Base-by-base conservation (phyloP, 108 stramenopile species). In the Aurantiochytrium sp. region DNA sequence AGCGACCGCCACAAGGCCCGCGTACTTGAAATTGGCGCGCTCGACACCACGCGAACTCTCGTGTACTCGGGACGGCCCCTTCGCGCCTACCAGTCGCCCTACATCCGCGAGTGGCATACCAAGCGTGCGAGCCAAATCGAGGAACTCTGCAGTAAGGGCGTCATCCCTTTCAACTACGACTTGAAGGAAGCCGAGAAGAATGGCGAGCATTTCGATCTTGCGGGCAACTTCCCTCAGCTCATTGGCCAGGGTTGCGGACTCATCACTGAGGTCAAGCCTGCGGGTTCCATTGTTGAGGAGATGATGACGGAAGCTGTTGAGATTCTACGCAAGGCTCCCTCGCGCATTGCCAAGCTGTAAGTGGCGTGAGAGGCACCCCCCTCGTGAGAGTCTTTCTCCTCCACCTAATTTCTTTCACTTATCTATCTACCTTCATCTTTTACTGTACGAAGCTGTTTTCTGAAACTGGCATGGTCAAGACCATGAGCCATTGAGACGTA, bases 11-110 rank as follows among this genome's bases (percentile, higher is more conserved):
- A 83, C 51, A 83, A 83, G 28, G 76, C 45, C 19, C 45, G 49
- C 4, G 45, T 83, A 6, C 6, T 83, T 12, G 51, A 83, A 45
- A 53, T 53, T 12, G 76, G 76, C 19, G 2, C 76, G 8, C 51
- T 83, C 49, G 76, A 83, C 28, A 83, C 76, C 76, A 83, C 51
- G 49, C 76, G 76, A 6, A 83, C 76, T 0, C 76, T 83, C 25
- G 49, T 83, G 6, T 83, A 53, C 51, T 83, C 76, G n/a, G 76
- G 76, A 6, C 76, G 76, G 8, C 76, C 76, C n/a, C 76, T 83
- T 6, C 76, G 76, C 5, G 45, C 49, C 45, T 83, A 53, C 76
- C 45, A 83, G 4, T 83, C 76, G n/a, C 25, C 45, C 23, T 83
- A 83, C 51, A 28, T 83, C 25, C 45, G 51, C 23, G 76, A 83